Evolutionary conservation across 371 early-diverging fungal species (phyloP).

Genomic region (Circinella umbellata): DNA sequence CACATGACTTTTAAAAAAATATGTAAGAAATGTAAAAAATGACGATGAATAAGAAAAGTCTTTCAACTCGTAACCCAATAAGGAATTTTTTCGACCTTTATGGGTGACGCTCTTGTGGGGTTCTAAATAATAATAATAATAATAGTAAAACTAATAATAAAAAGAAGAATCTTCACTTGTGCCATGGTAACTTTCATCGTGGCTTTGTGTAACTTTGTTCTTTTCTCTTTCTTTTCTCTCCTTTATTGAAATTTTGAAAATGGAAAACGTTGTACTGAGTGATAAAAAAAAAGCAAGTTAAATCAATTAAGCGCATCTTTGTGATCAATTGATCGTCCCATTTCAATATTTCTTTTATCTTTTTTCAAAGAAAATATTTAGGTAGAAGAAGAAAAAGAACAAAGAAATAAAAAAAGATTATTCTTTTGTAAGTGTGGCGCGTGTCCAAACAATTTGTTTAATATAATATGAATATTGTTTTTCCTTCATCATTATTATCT

Average conservation of each 20-base stretch:
- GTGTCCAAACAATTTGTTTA: background rate
- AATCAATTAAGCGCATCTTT: no score
- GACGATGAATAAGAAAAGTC: background rate
- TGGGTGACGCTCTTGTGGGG: background rate
- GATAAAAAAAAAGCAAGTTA: no score
- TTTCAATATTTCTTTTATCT: no score
- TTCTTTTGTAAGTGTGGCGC: background rate
- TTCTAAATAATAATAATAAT: background rate
- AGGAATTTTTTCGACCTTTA: slow-evolving; percentile 11
- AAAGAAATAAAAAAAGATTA: no score
- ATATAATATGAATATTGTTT: background rate
- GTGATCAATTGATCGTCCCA: slow-evolving; percentile 1
- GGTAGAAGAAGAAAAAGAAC: no score
- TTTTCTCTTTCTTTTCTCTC: no score
- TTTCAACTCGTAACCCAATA: background rate
- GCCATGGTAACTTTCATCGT: slow-evolving; percentile 7
- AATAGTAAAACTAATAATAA: background rate
- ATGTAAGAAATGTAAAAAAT: no score
- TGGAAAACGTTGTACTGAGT: background rate
- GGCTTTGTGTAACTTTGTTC: slow-evolving; percentile 3
- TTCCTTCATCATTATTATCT: background rate
- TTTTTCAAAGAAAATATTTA: no score
- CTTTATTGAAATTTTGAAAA: background rate
- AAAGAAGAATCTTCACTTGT: slow-evolving; percentile 5
- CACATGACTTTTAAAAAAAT: no score